Percentiles rank a stretch among this genome's conserved stretches.
Evolutionary conservation across 257 asterid species (phyloP).

Genomic region (Nicotiana obtusifolia): DNA sequence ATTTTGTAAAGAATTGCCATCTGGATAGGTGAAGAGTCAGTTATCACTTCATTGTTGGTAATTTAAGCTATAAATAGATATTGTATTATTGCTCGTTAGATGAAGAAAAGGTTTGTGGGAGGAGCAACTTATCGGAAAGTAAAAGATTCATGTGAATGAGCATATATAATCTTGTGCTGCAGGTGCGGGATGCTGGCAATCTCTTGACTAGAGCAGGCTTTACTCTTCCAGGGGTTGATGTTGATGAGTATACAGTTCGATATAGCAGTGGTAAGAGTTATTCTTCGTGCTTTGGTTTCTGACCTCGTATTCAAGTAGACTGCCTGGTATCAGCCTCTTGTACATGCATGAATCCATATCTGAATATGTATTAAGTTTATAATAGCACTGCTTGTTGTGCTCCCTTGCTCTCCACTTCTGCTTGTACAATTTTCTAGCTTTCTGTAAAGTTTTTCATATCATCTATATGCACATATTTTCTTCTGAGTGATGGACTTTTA

Average conservation of each 20-base stretch:
- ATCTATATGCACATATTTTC: not conserved
- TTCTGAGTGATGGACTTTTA: not conserved
- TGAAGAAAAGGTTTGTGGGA: not conserved
- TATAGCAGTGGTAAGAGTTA: constrained; percentile 59
- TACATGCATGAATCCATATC: not conserved
- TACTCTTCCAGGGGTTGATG: constrained; percentile 93
- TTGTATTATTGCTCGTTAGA: not conserved
- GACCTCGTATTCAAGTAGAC: not conserved
- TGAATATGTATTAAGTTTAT: not conserved
- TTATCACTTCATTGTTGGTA: not conserved
- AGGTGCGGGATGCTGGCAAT: constrained; percentile 99
- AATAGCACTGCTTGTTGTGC: not conserved
- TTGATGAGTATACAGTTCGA: constrained; percentile 83
- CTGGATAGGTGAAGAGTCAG: not conserved
- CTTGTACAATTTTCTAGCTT: not conserved
- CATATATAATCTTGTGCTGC: constrained; percentile 5
- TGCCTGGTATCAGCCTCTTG: not conserved
- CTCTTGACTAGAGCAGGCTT: constrained; percentile 93
- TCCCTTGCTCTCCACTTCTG: not conserved
- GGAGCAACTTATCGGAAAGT: not conserved
- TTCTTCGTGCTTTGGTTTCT: constrained; percentile 13
- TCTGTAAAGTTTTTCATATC: not conserved
- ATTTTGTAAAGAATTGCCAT: not conserved
- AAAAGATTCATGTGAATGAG: not conserved
- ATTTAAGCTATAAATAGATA: not conserved